These are phyloP conservation scores for Syzygium aqueum DNA, from an alignment of 345 rosid species.

Conservation along the genomic window DNA sequence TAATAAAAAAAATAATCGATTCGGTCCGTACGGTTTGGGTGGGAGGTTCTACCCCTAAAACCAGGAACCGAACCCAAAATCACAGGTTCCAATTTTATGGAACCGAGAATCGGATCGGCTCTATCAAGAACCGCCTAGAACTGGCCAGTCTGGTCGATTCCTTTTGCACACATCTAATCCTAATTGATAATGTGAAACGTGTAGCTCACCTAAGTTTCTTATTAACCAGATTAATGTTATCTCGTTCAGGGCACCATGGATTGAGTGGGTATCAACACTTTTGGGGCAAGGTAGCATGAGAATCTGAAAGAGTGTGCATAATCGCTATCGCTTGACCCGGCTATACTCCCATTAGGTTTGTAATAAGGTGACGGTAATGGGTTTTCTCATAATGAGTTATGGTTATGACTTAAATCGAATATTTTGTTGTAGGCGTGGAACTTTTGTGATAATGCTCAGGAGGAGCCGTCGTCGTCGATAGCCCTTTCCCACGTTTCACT, in stretches of 20 bases:
- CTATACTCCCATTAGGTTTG: background rate
- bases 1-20: too few species aligned
- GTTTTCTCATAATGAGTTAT: background rate
- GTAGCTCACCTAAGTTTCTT: too few species aligned
- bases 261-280: background rate
- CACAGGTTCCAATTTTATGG: too few species aligned
- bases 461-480: background rate
- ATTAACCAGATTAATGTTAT: background rate
- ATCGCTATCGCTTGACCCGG: background rate
- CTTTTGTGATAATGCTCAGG: background rate
- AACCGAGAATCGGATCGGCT: too few species aligned
- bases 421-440: background rate
- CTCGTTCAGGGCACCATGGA: background rate
- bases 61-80: too few species aligned
- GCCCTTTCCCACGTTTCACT: background rate
- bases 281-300: background rate
- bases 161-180: too few species aligned
- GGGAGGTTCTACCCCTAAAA: too few species aligned
- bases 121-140: too few species aligned
- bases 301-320: background rate
- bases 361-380: background rate
- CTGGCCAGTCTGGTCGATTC: too few species aligned
- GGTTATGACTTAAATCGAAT: too few species aligned
- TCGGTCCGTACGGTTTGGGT: too few species aligned
- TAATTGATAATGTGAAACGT: too few species aligned